These are phyloP conservation scores for Penicillium manginii DNA, from an alignment of 495 filamentous ascomycete genomes.

Conservation along the genomic window DNA sequence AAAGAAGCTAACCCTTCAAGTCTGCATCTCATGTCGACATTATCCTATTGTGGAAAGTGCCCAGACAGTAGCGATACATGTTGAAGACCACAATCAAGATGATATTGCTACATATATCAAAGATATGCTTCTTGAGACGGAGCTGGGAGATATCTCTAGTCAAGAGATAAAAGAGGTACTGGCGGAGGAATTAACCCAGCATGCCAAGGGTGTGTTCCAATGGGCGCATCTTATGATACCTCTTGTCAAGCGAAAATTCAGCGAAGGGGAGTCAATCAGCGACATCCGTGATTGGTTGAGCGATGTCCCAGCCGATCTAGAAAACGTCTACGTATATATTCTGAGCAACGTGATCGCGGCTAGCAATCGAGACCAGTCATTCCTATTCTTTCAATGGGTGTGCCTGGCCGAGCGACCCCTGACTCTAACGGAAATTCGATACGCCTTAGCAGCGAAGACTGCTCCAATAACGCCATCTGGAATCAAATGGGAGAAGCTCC, in stretches of 20 bases:
- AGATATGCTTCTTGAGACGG: too few relatives aligned
- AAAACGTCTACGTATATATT: constrained; percentile 18
- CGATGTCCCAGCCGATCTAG: constrained; percentile 10
- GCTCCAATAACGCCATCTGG: neutral
- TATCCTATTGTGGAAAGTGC: constrained; percentile 1
- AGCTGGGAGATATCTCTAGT: neutral
- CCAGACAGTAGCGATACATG: too few relatives aligned
- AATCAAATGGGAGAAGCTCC: constrained; percentile 7
- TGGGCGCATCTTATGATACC: constrained; percentile 17
- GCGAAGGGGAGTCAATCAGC: constrained; percentile 11
- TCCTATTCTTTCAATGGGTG: constrained; percentile 21
- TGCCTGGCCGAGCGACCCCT: constrained; percentile 22
- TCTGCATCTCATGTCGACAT: constrained; percentile 21
- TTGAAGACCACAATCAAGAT: too few relatives aligned
- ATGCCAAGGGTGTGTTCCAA: constrained; percentile 1
- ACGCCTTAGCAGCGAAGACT: constrained; percentile 11
- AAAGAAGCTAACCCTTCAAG: neutral
- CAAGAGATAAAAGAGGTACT: neutral
- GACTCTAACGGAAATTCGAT: constrained; percentile 19
- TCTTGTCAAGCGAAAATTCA: constrained; percentile 4
- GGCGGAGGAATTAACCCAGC: constrained; percentile 8
- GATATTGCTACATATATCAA: too few relatives aligned
- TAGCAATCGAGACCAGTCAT: constrained; percentile 5
- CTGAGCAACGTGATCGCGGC: constrained; percentile 12
- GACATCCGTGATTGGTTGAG: constrained; percentile 11